These are phyloP conservation scores for Phytophthora tentaculata DNA, from an alignment of 352 stramenopile genomes.

Conservation along the genomic window DNA sequence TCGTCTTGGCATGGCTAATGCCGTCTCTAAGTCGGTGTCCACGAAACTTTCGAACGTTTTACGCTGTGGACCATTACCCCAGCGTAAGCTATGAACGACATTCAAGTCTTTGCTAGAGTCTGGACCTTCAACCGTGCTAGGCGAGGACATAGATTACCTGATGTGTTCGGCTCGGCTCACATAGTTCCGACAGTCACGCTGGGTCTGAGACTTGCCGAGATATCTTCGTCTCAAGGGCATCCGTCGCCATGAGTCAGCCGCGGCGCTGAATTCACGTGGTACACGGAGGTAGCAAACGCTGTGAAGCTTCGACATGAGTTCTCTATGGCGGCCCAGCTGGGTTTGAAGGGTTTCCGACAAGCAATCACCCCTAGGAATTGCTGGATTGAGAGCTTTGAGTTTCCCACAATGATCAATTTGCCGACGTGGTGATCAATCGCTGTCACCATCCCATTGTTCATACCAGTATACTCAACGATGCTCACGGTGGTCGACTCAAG, in stretches of 20 bases:
- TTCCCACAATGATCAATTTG: not conserved
- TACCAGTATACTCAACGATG: slow-evolving; percentile 28
- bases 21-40: too few species aligned
- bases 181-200: not conserved
- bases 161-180: not conserved
- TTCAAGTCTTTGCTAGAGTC: too few species aligned
- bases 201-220: not conserved
- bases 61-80: too few species aligned
- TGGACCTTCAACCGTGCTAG: not conserved
- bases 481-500: slow-evolving; percentile 26
- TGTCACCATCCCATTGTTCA: not conserved
- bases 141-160: not conserved
- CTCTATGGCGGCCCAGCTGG: too few species aligned
- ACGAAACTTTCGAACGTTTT: not conserved
- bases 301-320: not conserved
- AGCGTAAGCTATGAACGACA: too few species aligned
- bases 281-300: not conserved
- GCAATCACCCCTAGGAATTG: slow-evolving; percentile 4
- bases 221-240: not conserved
- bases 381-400: not conserved
- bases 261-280: not conserved
- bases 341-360: not conserved
- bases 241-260: not conserved
- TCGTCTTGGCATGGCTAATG: too few species aligned
- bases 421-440: not conserved